Conservation (phyloP, 192 early-diverging fungal species). For the Phycomyces blakesleeanus region DNA sequence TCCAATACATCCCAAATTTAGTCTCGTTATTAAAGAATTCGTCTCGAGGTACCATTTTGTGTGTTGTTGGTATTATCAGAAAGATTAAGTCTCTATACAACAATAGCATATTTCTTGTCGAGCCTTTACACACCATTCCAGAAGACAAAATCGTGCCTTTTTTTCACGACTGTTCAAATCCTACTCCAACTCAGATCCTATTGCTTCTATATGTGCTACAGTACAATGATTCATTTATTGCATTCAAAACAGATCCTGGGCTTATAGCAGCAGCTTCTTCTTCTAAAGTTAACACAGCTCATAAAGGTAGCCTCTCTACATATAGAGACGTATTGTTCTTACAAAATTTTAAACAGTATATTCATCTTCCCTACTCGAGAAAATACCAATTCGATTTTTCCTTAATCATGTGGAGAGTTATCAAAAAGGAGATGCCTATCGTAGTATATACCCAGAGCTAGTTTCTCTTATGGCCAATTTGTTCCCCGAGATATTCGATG, state of each 20-base stretch:
- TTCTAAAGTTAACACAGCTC: neutral
- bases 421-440: constrained; percentile 22
- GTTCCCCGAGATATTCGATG: constrained; percentile 40
- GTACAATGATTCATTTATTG: constrained; percentile 28
- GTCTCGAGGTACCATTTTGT: constrained; percentile 20
- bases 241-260: constrained; percentile 15
- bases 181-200: constrained; percentile 28
- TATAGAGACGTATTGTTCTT: neutral
- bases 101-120: constrained; percentile 13
- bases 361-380: constrained; percentile 22
- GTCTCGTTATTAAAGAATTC: constrained; percentile 34
- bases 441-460: constrained; percentile 37
- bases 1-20: constrained; percentile 29
- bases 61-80: too few species aligned
- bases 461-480: constrained; percentile 26
- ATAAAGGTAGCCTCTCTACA: constrained; percentile 1
- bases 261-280: constrained; percentile 5
- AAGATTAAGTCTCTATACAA: too few species aligned
- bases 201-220: constrained; percentile 33
- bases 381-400: constrained; percentile 31
- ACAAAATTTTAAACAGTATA: constrained; percentile 15
- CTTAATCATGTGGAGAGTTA: constrained; percentile 26
- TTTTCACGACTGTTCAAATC: constrained; percentile 1
- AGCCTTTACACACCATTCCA: constrained; percentile 22
- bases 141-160: constrained; percentile 20